Percentiles rank a stretch among this genome's conserved stretches.
Conservation (phyloP, 805 yeast genomes). For the Saccharomyces kudriavzevii region DNA sequence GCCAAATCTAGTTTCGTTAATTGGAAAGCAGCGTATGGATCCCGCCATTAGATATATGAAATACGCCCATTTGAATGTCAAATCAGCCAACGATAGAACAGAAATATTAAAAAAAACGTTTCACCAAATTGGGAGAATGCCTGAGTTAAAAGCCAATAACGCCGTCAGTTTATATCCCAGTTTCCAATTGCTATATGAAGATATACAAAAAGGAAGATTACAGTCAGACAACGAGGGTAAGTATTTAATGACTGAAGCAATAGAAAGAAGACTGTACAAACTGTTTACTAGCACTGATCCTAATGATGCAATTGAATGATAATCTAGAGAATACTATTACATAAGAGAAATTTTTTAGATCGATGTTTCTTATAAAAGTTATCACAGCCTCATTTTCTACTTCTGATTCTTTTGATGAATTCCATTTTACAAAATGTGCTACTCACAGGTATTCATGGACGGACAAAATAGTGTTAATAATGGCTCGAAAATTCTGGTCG, state of each 20-base stretch:
- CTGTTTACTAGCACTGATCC: conserved; percentile 47
- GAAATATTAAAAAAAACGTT: conserved; percentile 44
- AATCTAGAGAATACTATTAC: not conserved
- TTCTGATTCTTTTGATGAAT: conserved; percentile 22
- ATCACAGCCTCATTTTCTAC: not conserved
- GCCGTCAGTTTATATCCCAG: conserved; percentile 36
- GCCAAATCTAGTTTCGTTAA: conserved; percentile 48
- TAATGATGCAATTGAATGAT: conserved; percentile 29
- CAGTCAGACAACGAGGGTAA: conserved; percentile 38
- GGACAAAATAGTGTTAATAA: conserved; percentile 4
- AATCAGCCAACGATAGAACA: conserved; percentile 43
- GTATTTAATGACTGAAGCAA: conserved; percentile 41
- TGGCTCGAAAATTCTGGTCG: not conserved
- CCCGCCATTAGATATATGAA: conserved; percentile 46
- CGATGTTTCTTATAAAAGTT: conserved; percentile 5
- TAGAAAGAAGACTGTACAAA: conserved; percentile 40
- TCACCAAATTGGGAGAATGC: conserved; percentile 51
- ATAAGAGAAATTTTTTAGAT: not conserved
- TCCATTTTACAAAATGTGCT: conserved; percentile 34
- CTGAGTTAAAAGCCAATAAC: conserved; percentile 41
- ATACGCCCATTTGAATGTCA: conserved; percentile 48
- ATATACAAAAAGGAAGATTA: conserved; percentile 28
- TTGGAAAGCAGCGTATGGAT: conserved; percentile 47
- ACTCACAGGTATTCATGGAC: not conserved
- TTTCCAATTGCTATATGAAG: conserved; percentile 28